Evolutionary conservation across 768 basidiomycete species (phyloP).

Genomic region (Boletus tomentosulus): DNA sequence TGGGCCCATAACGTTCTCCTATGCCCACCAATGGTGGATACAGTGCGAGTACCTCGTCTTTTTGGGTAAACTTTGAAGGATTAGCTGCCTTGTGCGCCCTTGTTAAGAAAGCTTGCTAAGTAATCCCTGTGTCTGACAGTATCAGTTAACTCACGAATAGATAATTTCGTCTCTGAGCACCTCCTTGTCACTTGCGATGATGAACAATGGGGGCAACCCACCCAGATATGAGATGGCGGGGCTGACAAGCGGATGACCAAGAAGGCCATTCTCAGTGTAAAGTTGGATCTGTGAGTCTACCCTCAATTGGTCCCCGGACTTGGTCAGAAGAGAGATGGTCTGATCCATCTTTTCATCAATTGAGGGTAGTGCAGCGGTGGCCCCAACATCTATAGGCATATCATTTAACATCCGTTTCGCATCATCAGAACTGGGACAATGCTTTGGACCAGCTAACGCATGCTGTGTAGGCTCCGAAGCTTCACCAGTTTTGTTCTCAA

Average conservation of each 20-base stretch:
- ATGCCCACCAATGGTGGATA: slow-evolving; percentile 58
- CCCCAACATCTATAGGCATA: slow-evolving; percentile 45
- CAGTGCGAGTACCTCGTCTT: slow-evolving; percentile 40
- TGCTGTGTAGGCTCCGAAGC: slow-evolving; percentile 3
- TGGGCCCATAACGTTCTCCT: slow-evolving; percentile 51
- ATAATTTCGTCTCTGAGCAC: slow-evolving; percentile 90
- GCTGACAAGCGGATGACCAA: slow-evolving; percentile 80
- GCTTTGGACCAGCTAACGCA: slow-evolving; percentile 7
- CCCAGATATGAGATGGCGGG: slow-evolving; percentile 81
- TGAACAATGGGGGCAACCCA: slow-evolving; percentile 80
- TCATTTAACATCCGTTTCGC: slow-evolving; percentile 18
- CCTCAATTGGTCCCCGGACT: slow-evolving; percentile 48
- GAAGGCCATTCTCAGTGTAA: slow-evolving; percentile 74
- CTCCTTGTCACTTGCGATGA: slow-evolving; percentile 88
- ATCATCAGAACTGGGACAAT: slow-evolving; percentile 3
- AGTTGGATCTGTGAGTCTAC: slow-evolving; percentile 77
- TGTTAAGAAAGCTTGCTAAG: background rate
- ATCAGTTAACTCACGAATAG: slow-evolving; percentile 55
- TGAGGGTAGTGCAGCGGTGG: slow-evolving; percentile 42
- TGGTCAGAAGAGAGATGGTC: slow-evolving; percentile 41
- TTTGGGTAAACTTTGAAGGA: slow-evolving; percentile 62
- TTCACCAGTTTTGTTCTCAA: slow-evolving; percentile 27
- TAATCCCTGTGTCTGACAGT: background rate
- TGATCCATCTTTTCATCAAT: slow-evolving; percentile 37
- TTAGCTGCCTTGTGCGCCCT: slow-evolving; percentile 91